Percentiles rank a stretch among this genome's conserved stretches.
These are phyloP conservation scores for Brasenia schreberi DNA, from an alignment of 164 flowering plant genomes.

Conservation along the genomic window DNA sequence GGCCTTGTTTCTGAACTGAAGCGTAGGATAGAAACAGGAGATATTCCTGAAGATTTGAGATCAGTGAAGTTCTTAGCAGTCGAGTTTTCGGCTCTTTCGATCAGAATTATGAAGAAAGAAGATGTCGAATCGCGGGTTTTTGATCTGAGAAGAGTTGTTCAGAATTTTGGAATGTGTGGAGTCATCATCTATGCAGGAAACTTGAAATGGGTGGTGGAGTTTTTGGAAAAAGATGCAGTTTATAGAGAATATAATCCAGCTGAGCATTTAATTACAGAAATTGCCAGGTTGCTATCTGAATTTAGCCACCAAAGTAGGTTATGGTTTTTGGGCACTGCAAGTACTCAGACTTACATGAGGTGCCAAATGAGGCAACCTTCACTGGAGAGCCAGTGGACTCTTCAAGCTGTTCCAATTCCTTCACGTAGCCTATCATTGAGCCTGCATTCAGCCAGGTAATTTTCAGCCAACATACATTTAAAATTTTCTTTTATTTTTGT, in stretches of 20 bases:
- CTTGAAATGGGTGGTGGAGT: slow-evolving; percentile 46
- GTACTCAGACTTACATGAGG: slow-evolving; percentile 59
- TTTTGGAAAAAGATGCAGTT: slow-evolving; percentile 7
- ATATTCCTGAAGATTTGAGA: slow-evolving; percentile 56
- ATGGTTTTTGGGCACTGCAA: slow-evolving; percentile 66
- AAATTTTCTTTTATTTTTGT: too few species aligned
- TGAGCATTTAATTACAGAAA: slow-evolving; percentile 47
- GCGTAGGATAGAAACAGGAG: slow-evolving; percentile 49
- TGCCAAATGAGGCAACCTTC: slow-evolving; percentile 68
- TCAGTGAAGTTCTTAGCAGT: slow-evolving; percentile 41
- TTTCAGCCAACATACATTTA: not conserved
- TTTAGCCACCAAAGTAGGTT: slow-evolving; percentile 25
- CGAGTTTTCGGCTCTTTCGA: slow-evolving; percentile 35
- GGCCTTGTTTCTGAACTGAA: slow-evolving; percentile 43
- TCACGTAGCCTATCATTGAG: slow-evolving; percentile 64
- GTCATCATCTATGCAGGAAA: slow-evolving; percentile 65
- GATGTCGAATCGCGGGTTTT: slow-evolving; percentile 47
- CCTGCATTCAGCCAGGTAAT: slow-evolving; percentile 66
- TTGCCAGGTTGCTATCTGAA: slow-evolving; percentile 43
- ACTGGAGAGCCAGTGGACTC: slow-evolving; percentile 62
- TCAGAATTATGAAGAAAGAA: slow-evolving; percentile 62
- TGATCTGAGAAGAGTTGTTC: slow-evolving; percentile 45
- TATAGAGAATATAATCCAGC: slow-evolving; percentile 29
- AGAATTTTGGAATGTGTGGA: slow-evolving; percentile 27
- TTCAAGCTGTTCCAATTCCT: slow-evolving; percentile 76